phyloP scores from a whole-genome alignment of 108 stramenopile species.

The Discostella pseudostelligera region DNA sequence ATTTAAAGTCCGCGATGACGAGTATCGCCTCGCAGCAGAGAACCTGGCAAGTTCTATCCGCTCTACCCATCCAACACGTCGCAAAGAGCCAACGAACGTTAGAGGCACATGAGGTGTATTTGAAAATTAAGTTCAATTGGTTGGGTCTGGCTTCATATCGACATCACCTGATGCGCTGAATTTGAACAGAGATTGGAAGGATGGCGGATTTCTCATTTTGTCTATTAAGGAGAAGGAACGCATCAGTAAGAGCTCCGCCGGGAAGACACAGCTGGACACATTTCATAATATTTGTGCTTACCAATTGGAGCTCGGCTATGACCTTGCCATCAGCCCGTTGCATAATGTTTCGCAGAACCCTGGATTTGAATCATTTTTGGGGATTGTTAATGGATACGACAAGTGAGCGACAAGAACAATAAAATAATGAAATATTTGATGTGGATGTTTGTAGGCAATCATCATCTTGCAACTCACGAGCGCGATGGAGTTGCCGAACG shows the following conservation, averaged over 20 bases:
- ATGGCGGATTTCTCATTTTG: neutral
- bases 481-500: too few relatives aligned
- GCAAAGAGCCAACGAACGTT: neutral
- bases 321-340: neutral
- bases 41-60: neutral
- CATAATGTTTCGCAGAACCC: neutral
- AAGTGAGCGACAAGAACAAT: too few relatives aligned
- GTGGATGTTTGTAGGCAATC: too few relatives aligned
- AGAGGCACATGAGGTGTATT: neutral
- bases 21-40: neutral
- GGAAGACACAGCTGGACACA: neutral
- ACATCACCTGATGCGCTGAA: neutral
- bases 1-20: neutral
- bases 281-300: slow-evolving; percentile 1
- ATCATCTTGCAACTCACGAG: too few relatives aligned
- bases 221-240: neutral
- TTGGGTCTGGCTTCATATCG: neutral
- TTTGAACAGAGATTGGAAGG: neutral
- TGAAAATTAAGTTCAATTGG: neutral
- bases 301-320: neutral
- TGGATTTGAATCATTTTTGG: slow-evolving; percentile 5
- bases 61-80: neutral
- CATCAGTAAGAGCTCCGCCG: too few relatives aligned
- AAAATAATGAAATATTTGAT: too few relatives aligned
- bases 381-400: too few relatives aligned